Base-by-base conservation (phyloP, 805 yeast species). In the Saccharomycopsis fermentans region DNA sequence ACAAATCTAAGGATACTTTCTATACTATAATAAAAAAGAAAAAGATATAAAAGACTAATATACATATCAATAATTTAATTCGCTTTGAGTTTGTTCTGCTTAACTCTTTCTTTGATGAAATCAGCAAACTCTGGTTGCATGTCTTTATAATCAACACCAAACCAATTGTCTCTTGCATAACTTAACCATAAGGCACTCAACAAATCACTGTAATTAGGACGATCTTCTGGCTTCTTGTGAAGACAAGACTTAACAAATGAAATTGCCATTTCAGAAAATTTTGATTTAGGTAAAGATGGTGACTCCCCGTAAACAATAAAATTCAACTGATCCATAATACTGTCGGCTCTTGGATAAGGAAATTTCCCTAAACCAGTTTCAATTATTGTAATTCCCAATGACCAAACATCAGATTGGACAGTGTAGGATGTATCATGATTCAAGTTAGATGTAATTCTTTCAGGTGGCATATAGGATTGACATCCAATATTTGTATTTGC, bases 401-500 rank as follows among this genome's bases (percentile, higher is more conserved):
- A 90, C 99, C 99, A 92, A 61, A 92, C 82, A 71, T 92, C 99
- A 9, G 96, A 85, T 68, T 92, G 97, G 3, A 90, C 96, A 1
- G 97, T 83, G 71, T 92, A 92, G 0, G 94, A 82, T 8, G 81
- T 77, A 64, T 83, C 91, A 67, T 86, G 90, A 1, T 90, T 39
- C 16, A 75, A 83, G 61, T 79, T 66, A 0, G 87, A 81, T 67
- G 84, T 83, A 65, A 94, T 94, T 67, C 99, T 80, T 69, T 92
- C 99, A 1, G 99, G 99, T 1, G 98, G 98, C 98, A 94, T 94
- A 71, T 92, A 92, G 1, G 96, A 87, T 72, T 94, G 99, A 72
- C 99, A 92, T 4, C 99, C 99, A 64, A 92, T 90, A 66, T 94
- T 92, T 0, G 99, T 92, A 66, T 90, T 84, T 16, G 98, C 98